Base-by-base conservation (phyloP, 2,329 filamentous ascomycete genomes). In the Claviceps sorghi region DNA sequence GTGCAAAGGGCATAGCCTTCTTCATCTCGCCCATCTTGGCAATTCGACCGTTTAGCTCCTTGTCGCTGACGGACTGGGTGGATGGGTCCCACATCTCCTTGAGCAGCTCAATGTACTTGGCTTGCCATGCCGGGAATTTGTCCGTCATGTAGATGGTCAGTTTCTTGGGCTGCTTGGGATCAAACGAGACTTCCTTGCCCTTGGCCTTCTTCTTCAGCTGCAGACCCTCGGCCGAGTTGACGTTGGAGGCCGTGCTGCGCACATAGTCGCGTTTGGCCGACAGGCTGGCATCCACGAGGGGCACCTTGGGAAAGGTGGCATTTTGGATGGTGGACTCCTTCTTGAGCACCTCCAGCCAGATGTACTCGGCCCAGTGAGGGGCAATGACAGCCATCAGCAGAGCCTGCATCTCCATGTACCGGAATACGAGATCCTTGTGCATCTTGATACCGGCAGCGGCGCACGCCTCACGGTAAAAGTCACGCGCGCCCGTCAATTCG, bases 1-100 rank as follows among this genome's bases (percentile, higher is more conserved):
- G 90, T 49, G 96, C 83, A 64, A 96, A 97, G 0, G 93, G 93
- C 91, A 97, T 97, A 2, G 89, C 91, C 72, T 94, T 93, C 80
- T 97, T 98, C 78, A 89, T 88, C 70, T 94, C 87, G 44, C 82
- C 82, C 63, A 88, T 76, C 74, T 95, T 95, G 59, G 81, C 82
- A 53, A 96, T 83, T 63, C 82, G 79, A 58, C 81, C 82, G 61
- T 82, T 86, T 47, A 96, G 73, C 53, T 80, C 81, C 73, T 94
- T 95, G 66, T 94, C 87, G 63, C 95, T 83, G 58, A 86, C 70
- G 10, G 73, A 71, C 57, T 86, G 73, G 58, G 71, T 79, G 56
- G 63, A 65, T 19, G 76, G 67, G 55, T 86, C 77, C 70, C 88
- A 88, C 56, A 80, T 72, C 62, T 86, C 77, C 58, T 82, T 80